Conservation (phyloP, 139 green algal species). For the Picochlorum sp. region DNA sequence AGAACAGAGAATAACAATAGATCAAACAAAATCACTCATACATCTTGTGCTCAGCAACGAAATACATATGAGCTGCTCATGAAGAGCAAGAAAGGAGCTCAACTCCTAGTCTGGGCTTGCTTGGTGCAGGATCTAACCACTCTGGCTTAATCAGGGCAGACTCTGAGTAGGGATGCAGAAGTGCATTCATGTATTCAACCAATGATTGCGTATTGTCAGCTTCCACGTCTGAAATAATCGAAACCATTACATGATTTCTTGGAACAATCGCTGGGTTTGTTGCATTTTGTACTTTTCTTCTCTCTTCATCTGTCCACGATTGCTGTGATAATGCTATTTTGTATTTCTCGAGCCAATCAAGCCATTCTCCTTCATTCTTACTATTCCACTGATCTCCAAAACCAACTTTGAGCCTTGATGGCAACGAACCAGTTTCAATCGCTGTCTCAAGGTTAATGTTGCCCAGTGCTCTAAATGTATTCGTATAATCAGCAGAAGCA, state of each 20-base stretch:
- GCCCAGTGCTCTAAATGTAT: conserved; percentile 55
- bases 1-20: no score
- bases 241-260: conserved; percentile 71
- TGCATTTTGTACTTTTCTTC: conserved; percentile 22
- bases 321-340: neutral
- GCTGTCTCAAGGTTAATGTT: conserved; percentile 7
- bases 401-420: conserved; percentile 6
- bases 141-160: conserved; percentile 42
- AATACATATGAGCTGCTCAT: no score
- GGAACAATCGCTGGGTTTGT: conserved; percentile 70
- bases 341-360: conserved; percentile 37
- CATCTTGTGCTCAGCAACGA: no score
- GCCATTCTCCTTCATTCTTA: conserved; percentile 38
- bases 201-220: conserved; percentile 34
- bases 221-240: conserved; percentile 59
- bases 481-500: conserved; percentile 62
- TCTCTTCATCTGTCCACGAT: neutral
- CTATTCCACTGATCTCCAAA: conserved; percentile 4
- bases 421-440: neutral
- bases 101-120: conserved; percentile 49
- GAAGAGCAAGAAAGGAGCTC: conserved; percentile 61
- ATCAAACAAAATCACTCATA: no score
- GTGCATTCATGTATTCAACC: conserved; percentile 26
- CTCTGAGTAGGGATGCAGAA: conserved; percentile 45
- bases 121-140: conserved; percentile 37